Percentiles rank a stretch among this genome's conserved stretches.
phyloP scores from a whole-genome alignment of 352 stramenopile genomes.

The Phytophthora hybrid region DNA sequence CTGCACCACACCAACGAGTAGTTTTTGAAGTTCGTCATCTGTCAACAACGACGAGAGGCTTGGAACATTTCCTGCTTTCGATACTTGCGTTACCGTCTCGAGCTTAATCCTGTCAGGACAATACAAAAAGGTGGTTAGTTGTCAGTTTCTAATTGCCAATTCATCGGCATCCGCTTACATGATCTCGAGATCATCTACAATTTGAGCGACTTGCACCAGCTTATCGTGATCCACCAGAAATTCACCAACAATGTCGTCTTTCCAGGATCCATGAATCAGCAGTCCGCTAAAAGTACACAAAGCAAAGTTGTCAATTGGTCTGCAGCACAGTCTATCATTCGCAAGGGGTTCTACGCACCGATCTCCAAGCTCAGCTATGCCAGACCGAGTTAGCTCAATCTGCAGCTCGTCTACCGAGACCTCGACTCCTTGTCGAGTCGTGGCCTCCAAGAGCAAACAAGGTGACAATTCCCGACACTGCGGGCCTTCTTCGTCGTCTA shows the following conservation, averaged over 20 bases:
- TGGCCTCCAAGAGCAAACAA: slow-evolving; percentile 71
- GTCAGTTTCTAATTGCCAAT: too few relatives aligned
- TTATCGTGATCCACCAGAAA: slow-evolving; percentile 40
- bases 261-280: slow-evolving; percentile 56
- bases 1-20: slow-evolving; percentile 70
- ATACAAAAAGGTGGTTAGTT: background rate
- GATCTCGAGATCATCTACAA: slow-evolving; percentile 74
- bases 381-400: slow-evolving; percentile 51
- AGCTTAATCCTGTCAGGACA: slow-evolving; percentile 71
- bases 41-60: slow-evolving; percentile 66
- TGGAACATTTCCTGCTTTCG: slow-evolving; percentile 67
- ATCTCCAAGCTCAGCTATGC: slow-evolving; percentile 46
- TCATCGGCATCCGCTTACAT: slow-evolving; percentile 49
- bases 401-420: slow-evolving; percentile 69
- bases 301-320: background rate
- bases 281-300: slow-evolving; percentile 51
- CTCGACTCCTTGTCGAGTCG: slow-evolving; percentile 65
- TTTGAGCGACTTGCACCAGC: slow-evolving; percentile 60
- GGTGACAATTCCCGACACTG: slow-evolving; percentile 41
- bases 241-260: slow-evolving; percentile 44
- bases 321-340: background rate
- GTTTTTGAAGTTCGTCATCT: slow-evolving; percentile 65
- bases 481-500: slow-evolving; percentile 34
- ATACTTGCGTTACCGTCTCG: slow-evolving; percentile 59
- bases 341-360: slow-evolving; percentile 35